Conservation (phyloP, 805 yeast species). For the Saccharomycopsis schoenii region DNA sequence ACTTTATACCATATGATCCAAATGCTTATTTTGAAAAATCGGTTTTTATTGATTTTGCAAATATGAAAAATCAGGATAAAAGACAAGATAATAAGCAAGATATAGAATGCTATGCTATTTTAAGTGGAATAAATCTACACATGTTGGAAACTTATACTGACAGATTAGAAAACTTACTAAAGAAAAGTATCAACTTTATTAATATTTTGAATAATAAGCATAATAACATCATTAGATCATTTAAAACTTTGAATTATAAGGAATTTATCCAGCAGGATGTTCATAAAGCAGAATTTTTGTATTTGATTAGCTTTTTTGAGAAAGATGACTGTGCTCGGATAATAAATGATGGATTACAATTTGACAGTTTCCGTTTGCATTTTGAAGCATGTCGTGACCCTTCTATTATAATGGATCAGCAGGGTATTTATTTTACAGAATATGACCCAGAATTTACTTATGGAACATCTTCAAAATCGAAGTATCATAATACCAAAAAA, state of each 20-base stretch:
- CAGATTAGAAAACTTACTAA: neutral
- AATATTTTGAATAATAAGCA: neutral
- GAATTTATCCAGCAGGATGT: neutral
- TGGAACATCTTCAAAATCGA: neutral
- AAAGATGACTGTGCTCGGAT: neutral
- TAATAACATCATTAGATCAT: neutral
- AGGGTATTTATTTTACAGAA: neutral
- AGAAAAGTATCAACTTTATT: neutral
- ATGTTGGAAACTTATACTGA: neutral
- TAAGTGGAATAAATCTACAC: neutral
- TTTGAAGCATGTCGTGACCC: neutral
- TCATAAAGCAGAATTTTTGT: neutral
- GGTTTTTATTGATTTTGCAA: neutral
- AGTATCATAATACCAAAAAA: neutral
- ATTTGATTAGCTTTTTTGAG: neutral
- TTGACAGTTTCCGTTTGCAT: neutral
- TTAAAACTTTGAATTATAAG: neutral
- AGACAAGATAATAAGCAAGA: neutral
- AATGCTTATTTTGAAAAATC: slow-evolving; percentile 2
- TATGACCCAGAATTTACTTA: neutral
- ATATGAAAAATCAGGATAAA: no score
- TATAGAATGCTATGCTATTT: neutral
- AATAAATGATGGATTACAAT: neutral
- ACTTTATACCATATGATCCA: neutral
- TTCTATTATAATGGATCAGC: neutral